A percentile compares a stretch with the other conserved stretches of the same genome.
phyloP scores from a whole-genome alignment of 192 early-diverging fungal genomes.

The Gryganskiella cystojenkinii region DNA sequence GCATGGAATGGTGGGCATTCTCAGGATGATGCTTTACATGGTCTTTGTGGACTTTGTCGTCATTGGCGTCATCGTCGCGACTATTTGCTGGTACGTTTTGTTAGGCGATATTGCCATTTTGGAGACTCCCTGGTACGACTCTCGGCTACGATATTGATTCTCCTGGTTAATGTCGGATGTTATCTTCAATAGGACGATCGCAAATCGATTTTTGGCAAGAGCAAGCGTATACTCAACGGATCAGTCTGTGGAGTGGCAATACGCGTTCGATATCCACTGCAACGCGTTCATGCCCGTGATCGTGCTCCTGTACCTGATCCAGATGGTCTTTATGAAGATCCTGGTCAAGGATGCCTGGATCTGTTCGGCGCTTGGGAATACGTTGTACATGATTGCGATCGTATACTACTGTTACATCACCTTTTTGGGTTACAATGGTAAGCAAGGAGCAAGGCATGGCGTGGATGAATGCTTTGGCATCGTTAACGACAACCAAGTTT shows the following conservation, averaged over 20 bases:
- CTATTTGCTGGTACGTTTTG: constrained; percentile 72
- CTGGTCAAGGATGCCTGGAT: constrained; percentile 84
- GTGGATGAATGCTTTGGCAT: constrained; percentile 21
- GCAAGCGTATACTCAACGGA: constrained; percentile 78
- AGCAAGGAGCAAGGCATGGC: too few species aligned
- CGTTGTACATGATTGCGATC: constrained; percentile 84
- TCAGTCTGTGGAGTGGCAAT: constrained; percentile 95
- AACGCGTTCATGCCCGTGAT: constrained; percentile 95
- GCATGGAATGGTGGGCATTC: constrained; percentile 70
- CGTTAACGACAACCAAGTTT: not conserved
- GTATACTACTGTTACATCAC: constrained; percentile 90
- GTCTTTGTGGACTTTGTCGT: constrained; percentile 84
- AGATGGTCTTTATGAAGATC: constrained; percentile 92
- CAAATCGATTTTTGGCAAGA: constrained; percentile 87
- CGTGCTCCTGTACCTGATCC: constrained; percentile 87
- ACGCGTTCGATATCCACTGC: constrained; percentile 97
- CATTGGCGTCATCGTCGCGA: constrained; percentile 76
- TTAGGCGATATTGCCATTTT: too few species aligned
- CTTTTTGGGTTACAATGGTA: constrained; percentile 93
- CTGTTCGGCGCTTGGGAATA: constrained; percentile 86
- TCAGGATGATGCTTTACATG: constrained; percentile 84
- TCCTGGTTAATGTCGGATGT: too few species aligned
- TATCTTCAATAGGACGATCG: constrained; percentile 42
- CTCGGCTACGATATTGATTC: too few species aligned
- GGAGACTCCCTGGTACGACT: not conserved